Evolutionary conservation across 345 rosid species (phyloP), one percentile per base, ranked within the genome.

Genomic region (Rhodamnia argentea): DNA sequence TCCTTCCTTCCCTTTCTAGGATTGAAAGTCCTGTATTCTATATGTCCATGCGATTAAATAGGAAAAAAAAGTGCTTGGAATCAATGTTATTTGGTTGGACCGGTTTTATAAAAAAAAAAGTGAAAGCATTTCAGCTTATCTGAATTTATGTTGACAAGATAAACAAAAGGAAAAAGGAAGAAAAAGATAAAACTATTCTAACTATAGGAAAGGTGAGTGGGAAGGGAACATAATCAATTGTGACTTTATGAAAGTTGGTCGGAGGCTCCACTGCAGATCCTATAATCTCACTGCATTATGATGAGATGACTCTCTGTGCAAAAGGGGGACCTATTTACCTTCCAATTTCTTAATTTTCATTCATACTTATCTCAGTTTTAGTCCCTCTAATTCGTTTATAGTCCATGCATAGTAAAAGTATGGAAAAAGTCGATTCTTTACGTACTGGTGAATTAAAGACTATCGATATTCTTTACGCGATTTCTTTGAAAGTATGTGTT

Each of bases 391-490:
- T 37, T 37, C 40, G 40, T 37, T 37, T 37, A 37, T 37, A 37
- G 40, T 37, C 40, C 40, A 37, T 37, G 40, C 40, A 37, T 37
- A 37, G 40, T 37, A 37, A 37, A 37, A 37, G 40, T 37, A 37
- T 37, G 40, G 40, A 37, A 37, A 37, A 37, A 37, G 40, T 37
- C 40, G 40, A 37, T 37, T 37, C 44, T 42, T 42, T 42, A 42
- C 44, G 0, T 9, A 13, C 5, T 1, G 0, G 4, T 1, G 37
- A 13, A 60, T n/a, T 60, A 60, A n/a, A 60, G 37, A 27, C 13
- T 60, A n/a, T 59, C 70, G 13, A 13, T 27, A 9, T 60, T 60
- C 37, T n/a, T 60, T 13, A 6, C 0, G 27, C 27, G 13, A n/a
- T 60, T 60, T n/a, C 74, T 60, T 60, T 27, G 7, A 60, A 27